Evolutionary conservation across 2,329 filamentous ascomycete species (phyloP).

Genomic region (Tolypocladium ovalisporum): DNA sequence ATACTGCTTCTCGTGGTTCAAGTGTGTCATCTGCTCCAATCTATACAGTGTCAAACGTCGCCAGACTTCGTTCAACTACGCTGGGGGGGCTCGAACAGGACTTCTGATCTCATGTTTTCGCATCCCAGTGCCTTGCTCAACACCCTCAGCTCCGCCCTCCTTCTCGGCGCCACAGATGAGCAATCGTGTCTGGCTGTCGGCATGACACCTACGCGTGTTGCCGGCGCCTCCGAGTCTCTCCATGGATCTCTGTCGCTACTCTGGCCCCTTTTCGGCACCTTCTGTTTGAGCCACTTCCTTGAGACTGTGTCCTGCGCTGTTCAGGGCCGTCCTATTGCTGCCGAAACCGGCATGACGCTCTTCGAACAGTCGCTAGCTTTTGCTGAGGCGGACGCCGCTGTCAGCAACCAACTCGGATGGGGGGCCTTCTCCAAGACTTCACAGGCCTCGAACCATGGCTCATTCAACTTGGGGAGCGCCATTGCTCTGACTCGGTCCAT

Average conservation of each 20-base stretch:
- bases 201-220: constrained; percentile 51
- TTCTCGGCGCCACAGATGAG: constrained; percentile 64
- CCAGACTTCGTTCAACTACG: constrained; percentile 58
- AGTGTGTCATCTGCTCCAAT: constrained; percentile 61
- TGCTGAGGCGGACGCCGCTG: constrained; percentile 83
- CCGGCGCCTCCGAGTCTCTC: constrained; percentile 42
- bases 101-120: constrained; percentile 58
- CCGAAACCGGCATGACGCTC: constrained; percentile 90
- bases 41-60: constrained; percentile 86
- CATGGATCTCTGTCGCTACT: constrained; percentile 67
- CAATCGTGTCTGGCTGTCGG: constrained; percentile 63
- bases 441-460: constrained; percentile 19
- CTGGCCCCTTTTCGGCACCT: constrained; percentile 63
- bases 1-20: constrained; percentile 61
- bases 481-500: constrained; percentile 49
- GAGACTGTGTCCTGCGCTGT: constrained; percentile 83
- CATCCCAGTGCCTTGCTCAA: constrained; percentile 62
- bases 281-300: constrained; percentile 70
- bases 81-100: constrained; percentile 56
- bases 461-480: constrained; percentile 13
- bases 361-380: constrained; percentile 96
- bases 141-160: constrained; percentile 55
- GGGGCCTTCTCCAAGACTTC: constrained; percentile 46
- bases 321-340: constrained; percentile 67
- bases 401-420: constrained; percentile 69